These are phyloP conservation scores for Voacanga thouarsii DNA, from an alignment of 257 asterid genomes.

Conservation along the genomic window DNA sequence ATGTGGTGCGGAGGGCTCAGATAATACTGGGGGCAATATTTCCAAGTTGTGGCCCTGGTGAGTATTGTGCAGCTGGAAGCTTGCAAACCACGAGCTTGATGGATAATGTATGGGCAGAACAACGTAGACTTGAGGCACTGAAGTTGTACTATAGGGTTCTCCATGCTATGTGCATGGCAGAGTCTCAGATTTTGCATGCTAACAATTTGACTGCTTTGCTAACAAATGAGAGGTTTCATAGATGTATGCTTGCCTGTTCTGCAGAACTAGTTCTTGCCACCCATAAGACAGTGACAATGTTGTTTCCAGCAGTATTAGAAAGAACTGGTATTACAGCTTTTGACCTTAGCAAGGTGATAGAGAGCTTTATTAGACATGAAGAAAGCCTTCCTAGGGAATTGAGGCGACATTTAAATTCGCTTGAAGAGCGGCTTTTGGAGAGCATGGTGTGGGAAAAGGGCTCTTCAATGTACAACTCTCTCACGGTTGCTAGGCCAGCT, in stretches of 20 bases:
- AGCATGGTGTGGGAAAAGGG: constrained; percentile 99
- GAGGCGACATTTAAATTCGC: constrained; percentile 87
- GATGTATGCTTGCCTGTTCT: constrained; percentile 99
- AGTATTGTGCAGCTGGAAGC: constrained; percentile 34
- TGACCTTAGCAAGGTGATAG: constrained; percentile 98
- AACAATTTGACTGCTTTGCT: constrained; percentile 81
- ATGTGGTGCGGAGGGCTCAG: constrained; percentile 81
- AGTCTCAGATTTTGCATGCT: constrained; percentile 70
- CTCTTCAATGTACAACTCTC: constrained; percentile 95
- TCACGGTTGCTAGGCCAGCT: constrained; percentile 77
- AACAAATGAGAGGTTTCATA: constrained; percentile 91
- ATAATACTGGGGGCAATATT: constrained; percentile 90
- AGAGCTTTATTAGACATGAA: constrained; percentile 92
- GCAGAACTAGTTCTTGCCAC: constrained; percentile 99
- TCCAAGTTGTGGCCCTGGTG: constrained; percentile 84
- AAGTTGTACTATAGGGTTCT: constrained; percentile 90
- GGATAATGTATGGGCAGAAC: constrained; percentile 96
- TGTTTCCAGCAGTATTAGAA: constrained; percentile 94
- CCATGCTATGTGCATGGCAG: constrained; percentile 89
- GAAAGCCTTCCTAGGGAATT: constrained; percentile 97
- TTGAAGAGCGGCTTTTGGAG: constrained; percentile 93
- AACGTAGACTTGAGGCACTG: constrained; percentile 84
- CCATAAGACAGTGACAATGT: constrained; percentile 92
- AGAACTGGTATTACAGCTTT: constrained; percentile 97
- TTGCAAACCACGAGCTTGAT: constrained; percentile 69